Base-by-base conservation (phyloP, 345 rosid species). In the Salix caprea region DNA sequence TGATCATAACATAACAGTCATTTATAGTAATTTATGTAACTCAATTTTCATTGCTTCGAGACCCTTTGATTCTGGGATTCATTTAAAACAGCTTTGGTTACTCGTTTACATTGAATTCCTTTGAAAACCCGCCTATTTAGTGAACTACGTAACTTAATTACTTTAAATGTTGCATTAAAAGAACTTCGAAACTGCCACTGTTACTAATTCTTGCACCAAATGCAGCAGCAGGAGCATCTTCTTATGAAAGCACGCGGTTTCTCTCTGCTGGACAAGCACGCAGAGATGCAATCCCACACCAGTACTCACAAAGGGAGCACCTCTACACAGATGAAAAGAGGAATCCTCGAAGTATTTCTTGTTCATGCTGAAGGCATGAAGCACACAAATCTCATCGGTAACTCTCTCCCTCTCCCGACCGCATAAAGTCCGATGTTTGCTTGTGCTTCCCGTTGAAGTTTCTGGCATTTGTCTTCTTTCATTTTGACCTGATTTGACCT, bases 301-400 rank as follows among this genome's bases (percentile, higher is more conserved):
- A 44, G 42, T 37, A 50, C 39, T 4, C 54, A 26, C 64, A 39
- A 23, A 9, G 26, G 18, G 44, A 16, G 23, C 67, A 34, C 13
- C 69, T 67, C 62, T 58, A 48, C 36, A 56, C 72, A 44, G 37
- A 91, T 86, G 95, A 81, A 84, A 76, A 87, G 81, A 74, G 97
- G 94, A 80, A 79, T 66, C 26, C 90, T 95, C 68, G 93, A 93
- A 85, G 93, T 91, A 36, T 75, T 95, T 83, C 88, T 95, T 32
- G 96, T 93, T 67, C 82, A 90, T 77, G 97, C 99, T 42, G 65
- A 85, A 81, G 99, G 93, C 85, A 91, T 93, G 68, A 82, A 78
- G 61, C 97, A 84, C 74, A 90, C 91, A 18, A 90, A 89, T 86
- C 72, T 88, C 54, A 36, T 90, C 12, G 93, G 99, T 95, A 83